Conservation (phyloP, 805 yeast species). For the Wickerhamomyces ciferrii region DNA sequence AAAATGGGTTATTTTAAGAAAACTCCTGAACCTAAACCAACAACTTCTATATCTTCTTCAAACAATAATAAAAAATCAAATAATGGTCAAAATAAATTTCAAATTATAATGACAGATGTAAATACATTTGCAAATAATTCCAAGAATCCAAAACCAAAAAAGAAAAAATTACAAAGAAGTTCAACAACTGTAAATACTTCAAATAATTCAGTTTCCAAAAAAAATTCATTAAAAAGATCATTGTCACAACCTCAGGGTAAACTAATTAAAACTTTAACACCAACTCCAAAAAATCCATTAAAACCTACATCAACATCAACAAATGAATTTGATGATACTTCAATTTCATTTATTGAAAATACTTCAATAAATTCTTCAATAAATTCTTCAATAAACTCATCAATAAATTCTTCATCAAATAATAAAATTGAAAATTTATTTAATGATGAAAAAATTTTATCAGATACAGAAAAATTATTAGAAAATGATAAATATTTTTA, state of each 20-base stretch:
- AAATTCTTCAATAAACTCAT: not conserved
- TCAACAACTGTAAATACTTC: constrained; percentile 11
- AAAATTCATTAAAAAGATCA: constrained; percentile 17
- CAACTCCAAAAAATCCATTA: too few species aligned
- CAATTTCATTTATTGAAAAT: not conserved
- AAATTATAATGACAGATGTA: constrained; percentile 31
- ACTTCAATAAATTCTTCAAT: not conserved
- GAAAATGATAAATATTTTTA: constrained; percentile 1
- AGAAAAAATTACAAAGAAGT: constrained; percentile 17
- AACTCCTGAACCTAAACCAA: not conserved
- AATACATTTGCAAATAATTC: constrained; percentile 17
- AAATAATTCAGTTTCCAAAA: constrained; percentile 10
- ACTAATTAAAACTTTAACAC: not conserved
- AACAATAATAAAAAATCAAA: not conserved
- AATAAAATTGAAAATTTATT: constrained; percentile 5
- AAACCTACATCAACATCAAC: not conserved
- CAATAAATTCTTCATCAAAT: not conserved
- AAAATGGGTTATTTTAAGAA: constrained; percentile 24
- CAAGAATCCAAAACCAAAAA: constrained; percentile 6
- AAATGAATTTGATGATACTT: not conserved
- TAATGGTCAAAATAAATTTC: constrained; percentile 16
- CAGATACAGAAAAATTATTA: constrained; percentile 7
- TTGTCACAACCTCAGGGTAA: constrained; percentile 18
- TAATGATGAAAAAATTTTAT: constrained; percentile 2
- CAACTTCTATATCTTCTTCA: not conserved